These are phyloP conservation scores for Silene uniflora DNA, from an alignment of 148 eudicot species.

Conservation along the genomic window DNA sequence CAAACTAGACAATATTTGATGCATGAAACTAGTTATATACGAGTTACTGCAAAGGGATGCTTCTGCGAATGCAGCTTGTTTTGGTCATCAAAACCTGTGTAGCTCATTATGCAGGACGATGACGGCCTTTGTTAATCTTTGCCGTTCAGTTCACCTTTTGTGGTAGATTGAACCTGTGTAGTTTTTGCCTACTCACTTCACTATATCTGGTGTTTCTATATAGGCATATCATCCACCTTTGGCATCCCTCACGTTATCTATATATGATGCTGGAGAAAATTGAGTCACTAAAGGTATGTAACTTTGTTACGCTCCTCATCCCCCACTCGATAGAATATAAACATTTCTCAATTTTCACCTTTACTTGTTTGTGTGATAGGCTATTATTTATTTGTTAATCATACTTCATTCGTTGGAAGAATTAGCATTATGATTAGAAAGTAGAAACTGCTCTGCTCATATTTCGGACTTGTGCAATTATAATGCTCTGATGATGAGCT, in stretches of 20 bases:
- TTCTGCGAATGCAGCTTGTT: background rate
- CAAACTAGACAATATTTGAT: background rate
- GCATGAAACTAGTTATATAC: background rate
- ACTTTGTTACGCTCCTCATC: background rate
- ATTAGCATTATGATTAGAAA: background rate
- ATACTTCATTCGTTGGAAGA: background rate
- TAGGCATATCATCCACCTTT: constrained; percentile 70
- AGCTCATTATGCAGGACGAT: background rate
- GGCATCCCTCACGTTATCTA: constrained; percentile 57
- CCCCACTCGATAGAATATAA: background rate
- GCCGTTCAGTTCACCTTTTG: background rate
- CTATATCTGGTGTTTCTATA: constrained; percentile 19
- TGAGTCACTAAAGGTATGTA: constrained; percentile 67
- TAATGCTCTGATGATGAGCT: background rate
- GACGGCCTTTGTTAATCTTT: background rate
- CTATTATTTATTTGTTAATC: background rate
- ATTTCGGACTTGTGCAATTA: background rate
- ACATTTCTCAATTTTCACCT: background rate
- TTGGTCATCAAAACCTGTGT: background rate
- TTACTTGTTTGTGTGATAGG: background rate
- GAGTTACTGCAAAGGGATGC: background rate
- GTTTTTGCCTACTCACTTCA: background rate
- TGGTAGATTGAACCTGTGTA: background rate
- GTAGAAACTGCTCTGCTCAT: constrained; percentile 5
- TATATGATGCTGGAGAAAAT: constrained; percentile 63